Evolutionary conservation across 2,329 filamentous ascomycete genomes (phyloP).

Genomic region (Diaporthe ampelina): DNA sequence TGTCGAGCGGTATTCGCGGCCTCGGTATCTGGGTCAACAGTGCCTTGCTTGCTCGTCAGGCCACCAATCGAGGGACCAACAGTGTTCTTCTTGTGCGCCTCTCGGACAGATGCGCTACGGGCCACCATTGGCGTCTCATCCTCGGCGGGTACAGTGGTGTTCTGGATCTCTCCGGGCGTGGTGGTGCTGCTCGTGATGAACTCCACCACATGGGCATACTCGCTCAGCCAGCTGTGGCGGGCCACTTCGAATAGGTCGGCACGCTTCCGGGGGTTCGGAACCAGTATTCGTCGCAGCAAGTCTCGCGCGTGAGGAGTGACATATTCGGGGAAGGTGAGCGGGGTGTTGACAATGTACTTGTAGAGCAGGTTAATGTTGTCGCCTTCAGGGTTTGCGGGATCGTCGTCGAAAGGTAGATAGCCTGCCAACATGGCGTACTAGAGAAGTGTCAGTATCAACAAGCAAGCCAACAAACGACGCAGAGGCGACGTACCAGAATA

Average conservation of each 20-base stretch:
- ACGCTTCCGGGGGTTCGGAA: constrained; percentile 93
- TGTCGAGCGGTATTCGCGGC: constrained; percentile 66
- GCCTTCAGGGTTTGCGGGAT: constrained; percentile 97
- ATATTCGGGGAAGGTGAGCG: constrained; percentile 97
- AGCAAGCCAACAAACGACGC: background rate
- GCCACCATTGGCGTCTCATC: constrained; percentile 76
- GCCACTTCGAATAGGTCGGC: constrained; percentile 98
- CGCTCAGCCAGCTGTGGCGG: constrained; percentile 96
- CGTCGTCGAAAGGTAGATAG: constrained; percentile 97
- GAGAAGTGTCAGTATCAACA: constrained; percentile 37
- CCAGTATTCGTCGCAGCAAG: constrained; percentile 90
- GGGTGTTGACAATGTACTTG: constrained; percentile 98
- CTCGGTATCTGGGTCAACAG: constrained; percentile 77
- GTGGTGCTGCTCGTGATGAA: constrained; percentile 98
- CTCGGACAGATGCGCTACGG: constrained; percentile 93
- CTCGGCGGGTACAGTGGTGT: constrained; percentile 76
- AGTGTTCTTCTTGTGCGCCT: constrained; percentile 78
- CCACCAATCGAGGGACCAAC: constrained; percentile 68
- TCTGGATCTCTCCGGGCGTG: constrained; percentile 85
- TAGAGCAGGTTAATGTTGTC: constrained; percentile 99
- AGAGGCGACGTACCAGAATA: constrained; percentile 81
- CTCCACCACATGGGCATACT: constrained; percentile 95
- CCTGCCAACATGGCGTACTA: constrained; percentile 99
- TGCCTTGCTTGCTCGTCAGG: constrained; percentile 79
- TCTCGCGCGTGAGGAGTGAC: constrained; percentile 97